Conservation (phyloP, 805 yeast genomes). For the Pichia manshurica region DNA sequence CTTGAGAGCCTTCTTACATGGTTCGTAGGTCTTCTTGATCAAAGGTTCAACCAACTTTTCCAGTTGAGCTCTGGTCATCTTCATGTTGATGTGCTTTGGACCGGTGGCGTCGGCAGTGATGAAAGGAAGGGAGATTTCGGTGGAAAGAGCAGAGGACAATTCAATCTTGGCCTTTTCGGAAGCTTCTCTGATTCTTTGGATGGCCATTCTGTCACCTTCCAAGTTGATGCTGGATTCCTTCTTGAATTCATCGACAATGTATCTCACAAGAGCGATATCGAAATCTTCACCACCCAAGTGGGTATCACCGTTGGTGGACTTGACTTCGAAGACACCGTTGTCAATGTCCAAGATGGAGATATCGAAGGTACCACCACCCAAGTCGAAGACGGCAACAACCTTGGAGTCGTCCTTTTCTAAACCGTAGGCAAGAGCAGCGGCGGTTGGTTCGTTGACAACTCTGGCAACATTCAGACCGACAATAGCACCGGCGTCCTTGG, state of each 20-base stretch:
- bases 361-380: constrained; percentile 99
- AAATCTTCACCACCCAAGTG: constrained; percentile 93
- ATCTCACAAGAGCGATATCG: constrained; percentile 80
- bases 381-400: constrained; percentile 87
- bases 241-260: constrained; percentile 55
- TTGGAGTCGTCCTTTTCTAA: constrained; percentile 60
- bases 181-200: constrained; percentile 74
- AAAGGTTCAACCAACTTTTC: constrained; percentile 62
- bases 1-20: constrained; percentile 66
- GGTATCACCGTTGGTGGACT: constrained; percentile 95
- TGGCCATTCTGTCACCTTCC: constrained; percentile 46
- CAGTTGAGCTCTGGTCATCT: constrained; percentile 59
- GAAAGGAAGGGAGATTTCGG: constrained; percentile 67
- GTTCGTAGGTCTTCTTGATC: constrained; percentile 62
- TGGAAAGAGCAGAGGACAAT: constrained; percentile 55
- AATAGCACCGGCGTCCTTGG: constrained; percentile 96
- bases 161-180: constrained; percentile 76
- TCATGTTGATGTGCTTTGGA: constrained; percentile 54
- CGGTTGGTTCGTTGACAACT: constrained; percentile 88
- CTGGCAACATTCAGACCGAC: constrained; percentile 88
- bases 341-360: constrained; percentile 93
- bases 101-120: constrained; percentile 41
- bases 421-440: constrained; percentile 94
- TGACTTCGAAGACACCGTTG: constrained; percentile 96
- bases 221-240: constrained; percentile 51